Evolutionary conservation across 768 basidiomycete genomes (phyloP).

Genomic region (Lanmaoa pseudosensibilis): DNA sequence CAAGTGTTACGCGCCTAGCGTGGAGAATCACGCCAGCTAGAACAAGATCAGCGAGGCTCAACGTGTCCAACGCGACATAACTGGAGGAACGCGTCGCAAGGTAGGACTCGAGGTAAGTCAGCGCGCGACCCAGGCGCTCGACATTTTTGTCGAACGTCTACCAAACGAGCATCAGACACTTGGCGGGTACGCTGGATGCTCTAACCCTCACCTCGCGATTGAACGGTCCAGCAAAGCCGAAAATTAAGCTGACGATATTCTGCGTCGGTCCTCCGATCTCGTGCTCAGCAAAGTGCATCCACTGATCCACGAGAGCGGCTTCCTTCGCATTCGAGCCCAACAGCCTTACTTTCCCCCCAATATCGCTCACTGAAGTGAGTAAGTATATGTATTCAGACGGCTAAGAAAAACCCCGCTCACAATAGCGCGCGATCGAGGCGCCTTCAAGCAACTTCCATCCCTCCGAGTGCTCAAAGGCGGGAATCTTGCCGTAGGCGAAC

Average conservation of each 20-base stretch:
- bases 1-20: conserved; percentile 5
- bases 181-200: neutral
- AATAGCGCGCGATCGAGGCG: no score
- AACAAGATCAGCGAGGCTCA: conserved; percentile 23
- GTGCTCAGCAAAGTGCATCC: conserved; percentile 15
- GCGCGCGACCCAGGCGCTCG: conserved; percentile 1
- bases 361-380: conserved; percentile 10
- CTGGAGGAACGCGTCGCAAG: conserved; percentile 10
- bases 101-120: conserved; percentile 17
- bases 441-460: no score
- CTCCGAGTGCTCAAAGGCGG: no score
- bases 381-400: no score
- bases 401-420: no score
- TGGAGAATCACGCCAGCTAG: conserved; percentile 7
- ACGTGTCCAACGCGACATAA: conserved; percentile 11
- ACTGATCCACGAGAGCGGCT: conserved; percentile 10
- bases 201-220: conserved; percentile 3
- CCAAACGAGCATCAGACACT: no score
- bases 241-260: neutral
- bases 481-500: no score
- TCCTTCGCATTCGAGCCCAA: conserved; percentile 15
- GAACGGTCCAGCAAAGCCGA: conserved; percentile 1
- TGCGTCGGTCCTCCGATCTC: conserved; percentile 9
- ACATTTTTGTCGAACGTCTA: neutral
- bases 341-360: conserved; percentile 9